Conservation (phyloP, 2,329 filamentous ascomycete species). For the Fusarium agapanthi region DNA sequence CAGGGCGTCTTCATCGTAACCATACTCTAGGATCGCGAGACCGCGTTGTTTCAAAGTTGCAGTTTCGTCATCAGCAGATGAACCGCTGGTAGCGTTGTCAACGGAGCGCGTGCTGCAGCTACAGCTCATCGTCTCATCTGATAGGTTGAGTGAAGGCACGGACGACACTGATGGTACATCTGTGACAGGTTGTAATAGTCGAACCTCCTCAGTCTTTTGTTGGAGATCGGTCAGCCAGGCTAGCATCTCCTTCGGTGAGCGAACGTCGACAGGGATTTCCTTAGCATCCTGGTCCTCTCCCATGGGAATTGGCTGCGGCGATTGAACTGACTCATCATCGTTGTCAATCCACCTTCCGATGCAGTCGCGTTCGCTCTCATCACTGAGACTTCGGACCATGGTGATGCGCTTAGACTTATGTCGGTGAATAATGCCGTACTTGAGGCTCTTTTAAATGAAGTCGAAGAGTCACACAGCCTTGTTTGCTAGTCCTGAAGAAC, state of each 20-base stretch:
- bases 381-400: background rate
- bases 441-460: background rate
- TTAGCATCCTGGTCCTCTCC: background rate
- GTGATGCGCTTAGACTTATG: background rate
- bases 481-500: background rate
- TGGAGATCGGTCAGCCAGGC: background rate
- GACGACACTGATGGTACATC: background rate
- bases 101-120: background rate
- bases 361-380: background rate
- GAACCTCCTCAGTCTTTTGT: background rate
- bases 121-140: background rate
- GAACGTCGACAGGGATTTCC: background rate
- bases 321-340: background rate
- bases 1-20: background rate
- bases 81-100: background rate
- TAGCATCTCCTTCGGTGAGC: background rate
- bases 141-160: background rate
- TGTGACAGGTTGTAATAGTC: background rate
- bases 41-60: too few species aligned
- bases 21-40: accelerated
- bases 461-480: background rate
- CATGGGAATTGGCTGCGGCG: background rate
- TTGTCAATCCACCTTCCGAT: background rate
- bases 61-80: background rate
- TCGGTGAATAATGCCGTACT: too few species aligned